Conservation (phyloP, 1,284 basidiomycete species). For the Tilletia walkeri region DNA sequence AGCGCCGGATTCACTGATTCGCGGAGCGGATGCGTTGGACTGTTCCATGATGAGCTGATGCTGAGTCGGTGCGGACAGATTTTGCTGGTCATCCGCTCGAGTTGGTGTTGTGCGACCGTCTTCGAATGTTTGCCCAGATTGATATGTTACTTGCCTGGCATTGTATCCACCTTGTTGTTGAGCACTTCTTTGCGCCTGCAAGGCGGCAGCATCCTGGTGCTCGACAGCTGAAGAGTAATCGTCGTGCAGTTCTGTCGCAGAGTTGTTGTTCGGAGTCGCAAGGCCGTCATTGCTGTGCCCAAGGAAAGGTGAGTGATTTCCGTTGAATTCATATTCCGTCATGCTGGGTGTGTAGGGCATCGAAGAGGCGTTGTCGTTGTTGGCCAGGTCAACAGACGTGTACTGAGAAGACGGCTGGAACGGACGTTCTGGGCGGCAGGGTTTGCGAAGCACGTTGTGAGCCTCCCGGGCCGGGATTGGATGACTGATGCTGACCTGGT, state of each 20-base stretch:
- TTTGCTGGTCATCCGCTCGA: too few species aligned
- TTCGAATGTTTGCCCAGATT: too few species aligned
- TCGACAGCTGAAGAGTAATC: too few species aligned
- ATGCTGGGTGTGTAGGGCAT: slow-evolving; percentile 1
- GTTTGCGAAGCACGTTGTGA: slow-evolving; percentile 5
- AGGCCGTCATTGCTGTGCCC: neutral
- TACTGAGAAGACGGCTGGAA: neutral
- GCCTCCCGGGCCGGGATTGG: neutral
- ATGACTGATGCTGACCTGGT: neutral
- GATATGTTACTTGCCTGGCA: too few species aligned
- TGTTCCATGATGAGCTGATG: too few species aligned
- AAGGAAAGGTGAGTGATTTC: neutral
- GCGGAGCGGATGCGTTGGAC: too few species aligned
- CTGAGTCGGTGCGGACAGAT: too few species aligned
- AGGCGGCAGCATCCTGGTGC: too few species aligned
- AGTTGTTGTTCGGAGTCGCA: slow-evolving; percentile 5
- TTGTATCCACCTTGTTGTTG: too few species aligned
- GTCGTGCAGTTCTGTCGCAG: neutral
- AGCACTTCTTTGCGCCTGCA: too few species aligned
- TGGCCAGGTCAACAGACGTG: neutral
- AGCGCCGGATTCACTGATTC: too few species aligned
- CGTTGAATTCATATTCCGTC: slow-evolving; percentile 11
- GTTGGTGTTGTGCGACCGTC: too few species aligned
- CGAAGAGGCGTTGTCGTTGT: neutral
- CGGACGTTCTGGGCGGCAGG: slow-evolving; percentile 1